phyloP scores from a whole-genome alignment of 2,329 filamentous ascomycete species.

The Hirsutella thompsonii region DNA sequence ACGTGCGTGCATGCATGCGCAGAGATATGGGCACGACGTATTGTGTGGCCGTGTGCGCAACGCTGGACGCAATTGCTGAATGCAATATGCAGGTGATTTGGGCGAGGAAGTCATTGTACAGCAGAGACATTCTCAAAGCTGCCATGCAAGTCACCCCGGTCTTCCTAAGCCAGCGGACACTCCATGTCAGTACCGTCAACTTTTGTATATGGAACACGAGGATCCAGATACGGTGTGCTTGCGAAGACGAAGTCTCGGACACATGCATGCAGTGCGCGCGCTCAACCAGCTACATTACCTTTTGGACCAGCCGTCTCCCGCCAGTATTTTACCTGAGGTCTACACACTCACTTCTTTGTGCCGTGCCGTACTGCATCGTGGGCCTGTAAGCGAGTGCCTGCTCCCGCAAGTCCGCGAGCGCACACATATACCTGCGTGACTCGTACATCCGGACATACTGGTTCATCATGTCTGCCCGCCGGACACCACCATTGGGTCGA shows the following conservation, averaged over 20 bases:
- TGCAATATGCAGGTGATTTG: not conserved
- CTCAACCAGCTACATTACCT: not conserved
- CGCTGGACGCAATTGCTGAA: not conserved
- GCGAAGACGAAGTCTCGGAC: not conserved
- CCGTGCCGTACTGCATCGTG: too few species aligned
- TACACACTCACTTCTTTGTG: not conserved
- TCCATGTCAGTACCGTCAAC: too few species aligned
- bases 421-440: not conserved
- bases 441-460: not conserved
- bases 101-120: not conserved
- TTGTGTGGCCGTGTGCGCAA: not conserved
- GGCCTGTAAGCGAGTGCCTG: too few species aligned
- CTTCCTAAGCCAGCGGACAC: not conserved
- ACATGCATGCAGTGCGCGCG: not conserved
- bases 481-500: not conserved
- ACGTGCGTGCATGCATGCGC: not conserved
- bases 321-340: not conserved
- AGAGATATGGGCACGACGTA: not conserved
- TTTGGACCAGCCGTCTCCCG: not conserved
- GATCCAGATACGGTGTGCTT: too few species aligned
- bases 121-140: not conserved
- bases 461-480: not conserved
- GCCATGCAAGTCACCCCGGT: conserved; percentile 1
- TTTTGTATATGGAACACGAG: too few species aligned
- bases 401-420: too few species aligned